Conservation (phyloP, 306 rosid species). For the Pterocarpus macrocarpus region DNA sequence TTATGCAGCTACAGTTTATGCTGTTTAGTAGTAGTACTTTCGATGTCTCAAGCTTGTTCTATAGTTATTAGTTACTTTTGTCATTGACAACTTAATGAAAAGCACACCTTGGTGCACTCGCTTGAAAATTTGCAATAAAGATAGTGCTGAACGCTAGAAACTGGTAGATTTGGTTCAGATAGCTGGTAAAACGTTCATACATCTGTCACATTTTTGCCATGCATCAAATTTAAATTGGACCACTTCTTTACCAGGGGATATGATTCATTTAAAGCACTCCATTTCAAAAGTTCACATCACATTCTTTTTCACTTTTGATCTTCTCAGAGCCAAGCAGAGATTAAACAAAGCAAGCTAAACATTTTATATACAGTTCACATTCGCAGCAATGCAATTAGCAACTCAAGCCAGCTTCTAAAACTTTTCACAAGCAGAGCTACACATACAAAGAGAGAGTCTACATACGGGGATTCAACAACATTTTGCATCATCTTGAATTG, state of each 20-base stretch:
- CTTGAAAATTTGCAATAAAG: background rate
- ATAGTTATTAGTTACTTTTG: background rate
- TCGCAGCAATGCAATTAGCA: conserved; percentile 60
- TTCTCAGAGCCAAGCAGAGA: conserved; percentile 35
- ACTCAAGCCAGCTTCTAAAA: conserved; percentile 58
- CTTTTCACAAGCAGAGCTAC: conserved; percentile 66
- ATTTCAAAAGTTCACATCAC: conserved; percentile 11
- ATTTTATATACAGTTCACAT: conserved; percentile 65
- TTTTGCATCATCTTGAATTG: conserved; percentile 54
- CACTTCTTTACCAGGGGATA: conserved; percentile 1
- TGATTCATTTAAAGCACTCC: conserved; percentile 29
- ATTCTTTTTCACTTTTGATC: conserved; percentile 13
- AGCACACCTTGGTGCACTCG: background rate
- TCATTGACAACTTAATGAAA: conserved; percentile 2
- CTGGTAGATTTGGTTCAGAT: conserved; percentile 14
- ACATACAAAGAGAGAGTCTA: conserved; percentile 61
- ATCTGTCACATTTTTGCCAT: background rate
- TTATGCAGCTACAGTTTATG: background rate
- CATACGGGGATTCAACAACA: conserved; percentile 62
- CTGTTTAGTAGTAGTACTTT: background rate
- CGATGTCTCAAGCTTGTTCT: background rate
- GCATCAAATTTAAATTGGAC: conserved; percentile 37
- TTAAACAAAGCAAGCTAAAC: conserved; percentile 46
- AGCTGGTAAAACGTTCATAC: background rate
- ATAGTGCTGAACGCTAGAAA: conserved; percentile 6